These are phyloP conservation scores for Babesia ovis DNA, from an alignment of 169 alveolate species.

Conservation along the genomic window DNA sequence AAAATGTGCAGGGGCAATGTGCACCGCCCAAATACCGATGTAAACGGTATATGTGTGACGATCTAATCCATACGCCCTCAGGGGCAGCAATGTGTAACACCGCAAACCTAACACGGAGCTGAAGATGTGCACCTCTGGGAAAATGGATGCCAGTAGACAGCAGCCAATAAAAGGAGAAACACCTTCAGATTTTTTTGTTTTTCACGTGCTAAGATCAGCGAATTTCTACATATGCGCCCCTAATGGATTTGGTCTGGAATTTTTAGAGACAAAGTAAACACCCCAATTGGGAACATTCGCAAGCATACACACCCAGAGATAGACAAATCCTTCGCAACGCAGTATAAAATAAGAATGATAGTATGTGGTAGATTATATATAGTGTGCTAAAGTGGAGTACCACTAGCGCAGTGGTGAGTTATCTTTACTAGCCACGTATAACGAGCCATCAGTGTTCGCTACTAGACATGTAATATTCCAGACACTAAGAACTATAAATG, in stretches of 20 bases:
- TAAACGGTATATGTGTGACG: background rate
- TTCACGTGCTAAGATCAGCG: background rate
- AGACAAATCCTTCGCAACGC: background rate
- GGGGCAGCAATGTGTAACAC: conserved; percentile 34
- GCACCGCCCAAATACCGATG: background rate
- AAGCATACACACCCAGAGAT: conserved; percentile 5
- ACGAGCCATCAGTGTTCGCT: no score
- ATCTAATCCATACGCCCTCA: conserved; percentile 2
- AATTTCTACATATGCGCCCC: conserved; percentile 3
- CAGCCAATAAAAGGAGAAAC: conserved; percentile 2
- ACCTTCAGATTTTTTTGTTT: background rate
- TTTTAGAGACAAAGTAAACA: background rate
- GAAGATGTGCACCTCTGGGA: conserved; percentile 31
- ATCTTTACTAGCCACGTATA: background rate
- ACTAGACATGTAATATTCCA: no score
- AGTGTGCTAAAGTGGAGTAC: conserved; percentile 4
- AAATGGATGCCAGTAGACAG: background rate
- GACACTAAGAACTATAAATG: no score
- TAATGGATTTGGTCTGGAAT: background rate
- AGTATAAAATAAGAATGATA: background rate
- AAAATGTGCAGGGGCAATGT: background rate
- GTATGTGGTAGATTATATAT: background rate
- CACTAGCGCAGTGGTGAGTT: conserved; percentile 43
- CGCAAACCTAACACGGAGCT: conserved; percentile 17
- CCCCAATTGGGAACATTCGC: background rate